These are phyloP conservation scores for Paramecium tetraurelia DNA, from an alignment of 73 alveolate species.

Conservation along the genomic window DNA sequence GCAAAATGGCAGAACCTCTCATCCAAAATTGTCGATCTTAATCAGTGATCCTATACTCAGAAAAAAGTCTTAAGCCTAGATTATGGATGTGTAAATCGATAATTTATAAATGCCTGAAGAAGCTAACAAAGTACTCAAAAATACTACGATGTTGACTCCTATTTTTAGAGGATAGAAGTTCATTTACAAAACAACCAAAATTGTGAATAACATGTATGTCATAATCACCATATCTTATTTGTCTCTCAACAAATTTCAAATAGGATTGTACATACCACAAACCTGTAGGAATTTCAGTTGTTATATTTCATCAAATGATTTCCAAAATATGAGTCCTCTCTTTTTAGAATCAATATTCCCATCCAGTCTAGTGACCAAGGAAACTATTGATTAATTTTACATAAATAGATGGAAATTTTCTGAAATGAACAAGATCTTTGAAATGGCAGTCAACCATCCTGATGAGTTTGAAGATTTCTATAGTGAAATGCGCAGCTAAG, in stretches of 20 bases:
- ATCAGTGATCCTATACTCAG: not conserved
- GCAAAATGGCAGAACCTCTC: not conserved
- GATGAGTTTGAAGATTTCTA: conserved; percentile 36
- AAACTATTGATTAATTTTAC: not conserved
- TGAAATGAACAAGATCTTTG: not conserved
- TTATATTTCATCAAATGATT: not conserved
- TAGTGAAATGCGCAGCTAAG: not conserved
- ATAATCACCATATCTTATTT: not conserved
- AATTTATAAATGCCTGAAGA: not conserved
- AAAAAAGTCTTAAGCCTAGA: not conserved
- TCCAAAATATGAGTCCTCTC: not conserved
- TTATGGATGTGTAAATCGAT: not conserved
- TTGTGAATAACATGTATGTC: not conserved
- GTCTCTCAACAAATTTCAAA: not conserved
- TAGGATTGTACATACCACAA: not conserved
- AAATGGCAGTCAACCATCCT: conserved; percentile 17
- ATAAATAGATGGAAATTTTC: conserved; percentile 36
- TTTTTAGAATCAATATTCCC: conserved; percentile 46
- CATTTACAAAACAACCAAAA: not conserved
- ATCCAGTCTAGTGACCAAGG: not conserved
- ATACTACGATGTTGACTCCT: conserved; percentile 24
- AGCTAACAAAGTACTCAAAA: not conserved
- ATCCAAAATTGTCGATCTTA: not conserved
- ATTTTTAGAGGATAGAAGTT: conserved; percentile 30
- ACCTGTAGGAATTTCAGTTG: conserved; percentile 5